Percentiles rank a stretch among this genome's conserved stretches.
These are phyloP conservation scores for Cryphonectria nitschkei DNA, from an alignment of 2,329 filamentous ascomycete species.

Conservation along the genomic window DNA sequence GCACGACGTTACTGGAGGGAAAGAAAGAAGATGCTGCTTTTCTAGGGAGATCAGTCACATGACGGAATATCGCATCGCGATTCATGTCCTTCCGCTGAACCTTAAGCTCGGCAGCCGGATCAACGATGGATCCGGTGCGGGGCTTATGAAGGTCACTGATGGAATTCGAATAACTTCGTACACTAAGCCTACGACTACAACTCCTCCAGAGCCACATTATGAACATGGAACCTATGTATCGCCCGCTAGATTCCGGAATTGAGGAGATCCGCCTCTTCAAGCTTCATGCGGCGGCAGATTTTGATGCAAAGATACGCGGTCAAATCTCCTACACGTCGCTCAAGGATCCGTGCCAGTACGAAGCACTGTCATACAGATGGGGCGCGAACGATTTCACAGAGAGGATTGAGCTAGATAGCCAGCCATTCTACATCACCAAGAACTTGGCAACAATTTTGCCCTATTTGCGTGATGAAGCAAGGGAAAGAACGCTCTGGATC, in stretches of 20 bases:
- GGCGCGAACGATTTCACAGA: slow-evolving; percentile 10
- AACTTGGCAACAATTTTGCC: slow-evolving; percentile 26
- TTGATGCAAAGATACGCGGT: neutral
- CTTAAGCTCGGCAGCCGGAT: too few species aligned
- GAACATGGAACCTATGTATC: neutral
- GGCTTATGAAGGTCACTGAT: too few species aligned
- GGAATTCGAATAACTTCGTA: too few species aligned
- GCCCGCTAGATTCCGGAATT: neutral
- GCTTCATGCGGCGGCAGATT: neutral
- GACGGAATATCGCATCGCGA: too few species aligned
- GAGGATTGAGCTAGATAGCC: slow-evolving; percentile 17
- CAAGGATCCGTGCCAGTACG: slow-evolving; percentile 19
- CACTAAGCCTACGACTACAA: neutral
- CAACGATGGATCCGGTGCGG: too few species aligned
- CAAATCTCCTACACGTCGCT: neutral
- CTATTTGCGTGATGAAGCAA: slow-evolving; percentile 16
- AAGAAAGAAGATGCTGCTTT: too few species aligned
- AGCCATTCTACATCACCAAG: slow-evolving; percentile 4
- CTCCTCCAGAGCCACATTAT: neutral
- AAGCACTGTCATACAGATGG: slow-evolving; percentile 31
- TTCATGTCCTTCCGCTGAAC: too few species aligned
- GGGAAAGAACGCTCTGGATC: slow-evolving; percentile 25
- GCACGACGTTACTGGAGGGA: too few species aligned
- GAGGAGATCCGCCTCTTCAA: neutral
- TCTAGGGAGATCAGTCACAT: too few species aligned